Evolutionary conservation across 1,284 basidiomycete species (phyloP), one percentile per base, ranked within the genome.

Genomic region (Apiotrichum porosum): DNA sequence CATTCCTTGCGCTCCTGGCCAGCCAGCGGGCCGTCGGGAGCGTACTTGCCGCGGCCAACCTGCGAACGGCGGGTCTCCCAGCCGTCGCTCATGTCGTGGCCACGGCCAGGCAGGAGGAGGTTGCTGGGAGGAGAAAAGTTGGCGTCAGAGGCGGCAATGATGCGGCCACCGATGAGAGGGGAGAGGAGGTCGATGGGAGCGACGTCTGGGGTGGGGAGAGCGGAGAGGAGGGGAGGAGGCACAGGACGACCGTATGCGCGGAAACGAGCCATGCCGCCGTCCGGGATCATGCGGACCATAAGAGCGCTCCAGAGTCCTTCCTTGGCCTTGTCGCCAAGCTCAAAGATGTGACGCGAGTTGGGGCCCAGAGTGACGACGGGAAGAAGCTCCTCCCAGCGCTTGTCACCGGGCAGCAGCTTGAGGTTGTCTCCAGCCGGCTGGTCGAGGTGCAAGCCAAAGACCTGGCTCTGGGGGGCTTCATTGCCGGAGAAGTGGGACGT

Each of bases 61-160:
- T 94, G 79, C 60, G 86, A 92, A 47, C 95, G 81, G 68, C 88
- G 89, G 1, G 94, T 97, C 74, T 98, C 94, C 95, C 94, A 98
- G 6, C 95, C 94, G 67, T 97, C 93, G 15, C 91, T 85, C 92
- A 98, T 98, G 65, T 95, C 87, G 64, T 84, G 44, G 1, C 86
- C 87, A 69, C 94, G 76, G 28, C 94, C 94, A 2, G 92, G 92
- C 32, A 97, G 76, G 47, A 97, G 83, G 52, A 98, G 76, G 72
- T 98, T 97, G 9, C 84, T 80, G 1, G 93, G 93, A 4, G 86
- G 81, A 19, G 93, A 93, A 65, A 91, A 98, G 75, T 98, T 94
- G 65, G 97, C 89, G 74, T 98, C 91, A 28, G 75, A 77, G 49
- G 75, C 76, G 10, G 68, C 63, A 42, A 73, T 60, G 50, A 70